Base-by-base conservation (phyloP, 805 yeast species). In the Ogataea paraovalis region DNA sequence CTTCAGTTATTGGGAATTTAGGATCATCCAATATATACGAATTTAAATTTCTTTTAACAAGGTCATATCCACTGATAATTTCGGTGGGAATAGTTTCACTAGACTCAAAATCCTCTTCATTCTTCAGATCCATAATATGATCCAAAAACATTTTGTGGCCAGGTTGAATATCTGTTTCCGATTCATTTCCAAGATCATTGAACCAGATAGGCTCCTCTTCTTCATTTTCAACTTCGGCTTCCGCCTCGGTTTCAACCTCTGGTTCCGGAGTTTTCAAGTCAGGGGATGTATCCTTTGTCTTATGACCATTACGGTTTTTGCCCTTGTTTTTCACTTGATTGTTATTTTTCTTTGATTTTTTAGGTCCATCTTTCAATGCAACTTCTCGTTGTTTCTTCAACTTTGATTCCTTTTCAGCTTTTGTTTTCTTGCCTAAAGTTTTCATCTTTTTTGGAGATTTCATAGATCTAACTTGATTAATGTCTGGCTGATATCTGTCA, bases 11-110 rank as follows among this genome's bases (percentile, higher is more conserved):
- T 38, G 50, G 55, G 27, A 60, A 59, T 18, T 61, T 54, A 19
- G 57, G 59, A 47, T 64, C 62, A 37, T 62, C 64, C 12, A 53
- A 51, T 34, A 59, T 60, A 47, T 68, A 69, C 18, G 53, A 47
- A 22, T 58, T 57, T 5, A 50, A 46, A 12, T 53, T 43, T 22
- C 37, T 49, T 3, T 50, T 42, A 13, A 63, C 61, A 6, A 59
- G 39, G 16, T 55, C 48, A 18, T 54, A 44, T 1, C 55, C 66
- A 37, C 52, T 45, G 1, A 53, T 47, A 18, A 54, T 28, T 1
- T 51, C 53, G 0, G 41, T 45, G 13, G 60, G 52, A 18, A 59
- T 51, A 4, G 54, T 41, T 2, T 46, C 40, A 9, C 28, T 44
- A 4, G 42, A n/a, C 22, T 43, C 42, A 2, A 43, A 20, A 10